Evolutionary conservation across 805 yeast genomes (phyloP).

Genomic region (Zygoascus biomembranicola): DNA sequence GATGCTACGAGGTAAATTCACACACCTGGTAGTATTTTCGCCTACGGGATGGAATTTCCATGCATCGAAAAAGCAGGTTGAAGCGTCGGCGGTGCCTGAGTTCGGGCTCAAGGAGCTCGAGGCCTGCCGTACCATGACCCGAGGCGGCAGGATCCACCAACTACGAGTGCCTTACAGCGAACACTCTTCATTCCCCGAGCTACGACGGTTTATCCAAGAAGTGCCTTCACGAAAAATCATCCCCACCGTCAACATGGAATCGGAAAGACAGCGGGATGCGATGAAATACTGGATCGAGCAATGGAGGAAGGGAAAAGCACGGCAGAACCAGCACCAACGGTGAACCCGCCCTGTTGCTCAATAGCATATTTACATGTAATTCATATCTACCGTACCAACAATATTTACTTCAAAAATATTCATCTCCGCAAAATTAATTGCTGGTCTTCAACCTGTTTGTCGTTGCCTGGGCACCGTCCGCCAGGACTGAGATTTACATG

Average conservation of each 20-base stretch:
- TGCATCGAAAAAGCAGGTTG: conserved; percentile 15
- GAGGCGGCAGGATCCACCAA: conserved; percentile 33
- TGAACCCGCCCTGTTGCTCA: background rate
- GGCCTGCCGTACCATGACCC: conserved; percentile 18
- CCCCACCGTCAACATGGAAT: conserved; percentile 59
- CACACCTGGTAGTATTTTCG: conserved; percentile 58
- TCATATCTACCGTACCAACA: too few species aligned
- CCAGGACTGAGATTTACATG: background rate
- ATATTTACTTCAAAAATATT: too few species aligned
- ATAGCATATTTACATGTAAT: too few species aligned
- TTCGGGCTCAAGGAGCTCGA: conserved; percentile 11
- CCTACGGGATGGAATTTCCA: conserved; percentile 91
- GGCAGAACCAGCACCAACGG: background rate
- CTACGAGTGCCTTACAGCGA: conserved; percentile 83
- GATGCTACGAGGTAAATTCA: conserved; percentile 39
- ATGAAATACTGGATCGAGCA: conserved; percentile 8
- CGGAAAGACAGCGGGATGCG: background rate
- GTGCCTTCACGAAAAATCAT: conserved; percentile 47
- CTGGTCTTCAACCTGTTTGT: background rate
- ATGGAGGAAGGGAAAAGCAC: conserved; percentile 3
- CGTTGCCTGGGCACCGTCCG: background rate
- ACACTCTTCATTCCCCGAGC: conserved; percentile 82
- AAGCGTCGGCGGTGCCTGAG: conserved; percentile 8
- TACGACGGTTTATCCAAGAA: conserved; percentile 53
- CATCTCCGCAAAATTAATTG: too few species aligned